These are phyloP conservation scores for Trichoderma sp. DNA, from an alignment of 2,329 filamentous ascomycete species.

Conservation along the genomic window DNA sequence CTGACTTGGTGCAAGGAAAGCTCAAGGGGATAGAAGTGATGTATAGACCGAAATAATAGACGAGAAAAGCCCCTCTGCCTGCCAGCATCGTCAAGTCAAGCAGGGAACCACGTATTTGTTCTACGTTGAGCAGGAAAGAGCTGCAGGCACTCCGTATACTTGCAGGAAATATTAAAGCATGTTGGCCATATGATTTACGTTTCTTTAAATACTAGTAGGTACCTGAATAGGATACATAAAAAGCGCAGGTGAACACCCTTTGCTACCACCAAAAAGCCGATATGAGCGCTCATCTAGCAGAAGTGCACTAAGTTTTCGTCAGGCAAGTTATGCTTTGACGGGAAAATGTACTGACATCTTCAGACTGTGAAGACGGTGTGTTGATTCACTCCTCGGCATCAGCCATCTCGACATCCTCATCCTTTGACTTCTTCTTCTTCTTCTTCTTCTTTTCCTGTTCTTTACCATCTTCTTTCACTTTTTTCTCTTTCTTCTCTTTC, in stretches of 20 bases:
- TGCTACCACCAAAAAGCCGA: neutral
- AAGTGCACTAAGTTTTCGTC: neutral
- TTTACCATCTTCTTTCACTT: neutral
- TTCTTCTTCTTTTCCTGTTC: conserved; percentile 12
- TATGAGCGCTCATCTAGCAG: neutral
- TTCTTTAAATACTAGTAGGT: neutral
- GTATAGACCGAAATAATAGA: too few relatives aligned
- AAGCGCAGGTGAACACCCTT: neutral
- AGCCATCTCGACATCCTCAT: conserved; percentile 7
- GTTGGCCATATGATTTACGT: neutral
- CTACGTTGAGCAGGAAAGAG: neutral
- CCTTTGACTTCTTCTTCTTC: conserved; percentile 13
- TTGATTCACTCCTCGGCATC: conserved; percentile 1
- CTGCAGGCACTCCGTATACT: neutral
- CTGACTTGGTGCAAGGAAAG: neutral
- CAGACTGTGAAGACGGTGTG: neutral
- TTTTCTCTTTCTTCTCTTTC: neutral
- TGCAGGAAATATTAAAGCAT: neutral
- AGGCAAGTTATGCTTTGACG: neutral
- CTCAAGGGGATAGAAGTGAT: neutral
- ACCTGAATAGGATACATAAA: neutral
- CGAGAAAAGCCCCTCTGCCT: neutral
- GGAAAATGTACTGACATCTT: neutral
- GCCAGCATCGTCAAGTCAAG: neutral
- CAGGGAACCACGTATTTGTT: neutral